Evolutionary conservation across 768 basidiomycete genomes (phyloP), one percentile per base, ranked within the genome.

Genomic region (Xerocomellus amylosporus): DNA sequence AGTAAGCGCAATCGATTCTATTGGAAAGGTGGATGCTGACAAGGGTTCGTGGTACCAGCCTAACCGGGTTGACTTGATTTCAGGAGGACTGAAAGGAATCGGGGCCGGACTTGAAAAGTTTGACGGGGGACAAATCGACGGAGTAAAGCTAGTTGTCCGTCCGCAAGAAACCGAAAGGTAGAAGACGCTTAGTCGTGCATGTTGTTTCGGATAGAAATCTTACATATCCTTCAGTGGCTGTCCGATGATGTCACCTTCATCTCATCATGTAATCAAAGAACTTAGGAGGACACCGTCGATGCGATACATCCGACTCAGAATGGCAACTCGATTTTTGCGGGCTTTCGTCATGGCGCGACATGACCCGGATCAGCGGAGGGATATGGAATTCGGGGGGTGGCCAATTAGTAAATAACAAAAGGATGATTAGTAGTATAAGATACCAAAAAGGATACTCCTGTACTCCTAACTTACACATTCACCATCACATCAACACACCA

Each of bases 121-220:
- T 61, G 65, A 73, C 54, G 65, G 68, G 4, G 71, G 73, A 31
- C 63, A 74, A 56, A 73, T 80, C 17, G 78, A 77, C 43, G 77
- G 76, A 4, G 62, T 72, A 24, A 81, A 80, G 61, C 60, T 81
- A 36, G 70, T 80, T 47, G 71, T 66, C 51, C 71, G 60, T 45
- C 79, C 79, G 8, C 73, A 75, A 61, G 78, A 79, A 46, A 78
- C 74, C 9, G 67, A 71, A 70, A 67, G 67, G 67, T 68, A 68
- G 68, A 63, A 59, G 22, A 45, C 39, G 43, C 60, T 56, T 63
- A 51, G 65, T 54, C 49, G 59, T 24, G 51, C 54, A 55, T 43
- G 46, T 33, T 58, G 31, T 65, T 40, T 60, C 40, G 54, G 26
- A 63, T 69, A 69, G 68, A 55, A 51, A 56, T 63, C 63, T 64